Conservation (phyloP, 2,329 filamentous ascomycete species). For the Cercospora nicotianae region DNA sequence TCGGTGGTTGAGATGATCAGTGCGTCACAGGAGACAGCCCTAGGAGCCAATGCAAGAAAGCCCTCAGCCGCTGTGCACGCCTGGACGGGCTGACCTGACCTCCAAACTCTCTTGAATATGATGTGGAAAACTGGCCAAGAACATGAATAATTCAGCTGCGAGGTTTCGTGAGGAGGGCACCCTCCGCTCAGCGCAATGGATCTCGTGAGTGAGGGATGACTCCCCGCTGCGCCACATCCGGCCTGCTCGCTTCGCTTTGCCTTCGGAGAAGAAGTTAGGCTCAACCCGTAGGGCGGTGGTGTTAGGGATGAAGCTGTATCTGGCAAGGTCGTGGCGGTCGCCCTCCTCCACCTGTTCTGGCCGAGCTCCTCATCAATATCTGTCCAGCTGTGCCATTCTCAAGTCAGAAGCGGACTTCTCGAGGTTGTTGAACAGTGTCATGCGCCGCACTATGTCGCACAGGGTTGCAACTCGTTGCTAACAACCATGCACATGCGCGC, state of each 20-base stretch:
- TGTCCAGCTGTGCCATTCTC: not conserved
- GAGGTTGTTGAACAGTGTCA: not conserved
- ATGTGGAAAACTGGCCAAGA: too few relatives aligned
- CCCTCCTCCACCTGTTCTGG: not conserved
- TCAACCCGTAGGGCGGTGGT: not conserved
- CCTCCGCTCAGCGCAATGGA: too few relatives aligned
- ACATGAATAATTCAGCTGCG: too few relatives aligned
- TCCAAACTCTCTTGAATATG: too few relatives aligned
- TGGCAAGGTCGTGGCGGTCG: not conserved
- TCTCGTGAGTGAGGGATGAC: too few relatives aligned
- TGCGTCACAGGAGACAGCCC: not conserved
- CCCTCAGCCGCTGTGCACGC: not conserved
- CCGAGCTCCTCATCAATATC: not conserved
- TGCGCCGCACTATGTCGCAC: not conserved
- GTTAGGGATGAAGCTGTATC: not conserved
- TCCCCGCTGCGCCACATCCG: too few relatives aligned
- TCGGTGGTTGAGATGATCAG: not conserved
- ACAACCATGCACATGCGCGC: not conserved
- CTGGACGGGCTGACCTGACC: too few relatives aligned
- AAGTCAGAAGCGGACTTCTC: not conserved
- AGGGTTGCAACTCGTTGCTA: not conserved
- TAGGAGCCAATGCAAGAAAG: not conserved
- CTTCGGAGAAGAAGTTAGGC: not conserved
- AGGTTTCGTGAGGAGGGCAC: too few relatives aligned
- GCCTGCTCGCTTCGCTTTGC: too few relatives aligned